Evolutionary conservation across 805 yeast species (phyloP).

Genomic region (Cyberlindnera maritima): DNA sequence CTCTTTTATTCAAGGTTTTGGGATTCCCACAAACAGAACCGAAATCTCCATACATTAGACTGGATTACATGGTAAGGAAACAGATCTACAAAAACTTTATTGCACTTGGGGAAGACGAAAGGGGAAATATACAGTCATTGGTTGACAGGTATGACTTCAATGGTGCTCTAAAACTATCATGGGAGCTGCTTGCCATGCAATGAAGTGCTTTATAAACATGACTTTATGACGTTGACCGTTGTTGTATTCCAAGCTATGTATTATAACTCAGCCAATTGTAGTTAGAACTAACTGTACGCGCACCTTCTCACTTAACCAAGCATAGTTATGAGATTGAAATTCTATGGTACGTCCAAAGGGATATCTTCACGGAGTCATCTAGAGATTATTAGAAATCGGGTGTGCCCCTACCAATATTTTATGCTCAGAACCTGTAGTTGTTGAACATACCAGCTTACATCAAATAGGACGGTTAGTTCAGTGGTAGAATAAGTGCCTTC

Average conservation of each 20-base stretch:
- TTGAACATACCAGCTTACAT: not conserved
- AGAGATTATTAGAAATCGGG: not conserved
- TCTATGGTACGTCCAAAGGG: too few relatives aligned
- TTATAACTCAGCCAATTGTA: too few relatives aligned
- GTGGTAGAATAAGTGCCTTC: conserved; percentile 89
- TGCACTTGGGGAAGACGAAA: not conserved
- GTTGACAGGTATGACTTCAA: not conserved
- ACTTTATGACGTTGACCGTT: not conserved
- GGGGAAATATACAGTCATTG: not conserved
- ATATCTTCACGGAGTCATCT: too few relatives aligned
- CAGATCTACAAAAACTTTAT: conserved; percentile 13
- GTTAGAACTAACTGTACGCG: too few relatives aligned
- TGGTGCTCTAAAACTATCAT: conserved; percentile 11
- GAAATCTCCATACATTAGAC: conserved; percentile 14
- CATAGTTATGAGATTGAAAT: too few relatives aligned
- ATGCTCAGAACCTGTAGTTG: too few relatives aligned
- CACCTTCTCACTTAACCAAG: too few relatives aligned
- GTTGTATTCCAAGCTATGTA: too few relatives aligned
- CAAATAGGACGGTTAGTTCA: conserved; percentile 35
- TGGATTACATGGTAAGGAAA: conserved; percentile 17
- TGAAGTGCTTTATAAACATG: too few relatives aligned
- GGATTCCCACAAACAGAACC: conserved; percentile 13
- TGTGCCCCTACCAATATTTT: not conserved
- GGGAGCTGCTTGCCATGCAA: not conserved
- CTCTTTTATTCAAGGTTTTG: conserved; percentile 10